Conservation (phyloP, 1,139 yeast species). For the Yamadazyma sp. region DNA sequence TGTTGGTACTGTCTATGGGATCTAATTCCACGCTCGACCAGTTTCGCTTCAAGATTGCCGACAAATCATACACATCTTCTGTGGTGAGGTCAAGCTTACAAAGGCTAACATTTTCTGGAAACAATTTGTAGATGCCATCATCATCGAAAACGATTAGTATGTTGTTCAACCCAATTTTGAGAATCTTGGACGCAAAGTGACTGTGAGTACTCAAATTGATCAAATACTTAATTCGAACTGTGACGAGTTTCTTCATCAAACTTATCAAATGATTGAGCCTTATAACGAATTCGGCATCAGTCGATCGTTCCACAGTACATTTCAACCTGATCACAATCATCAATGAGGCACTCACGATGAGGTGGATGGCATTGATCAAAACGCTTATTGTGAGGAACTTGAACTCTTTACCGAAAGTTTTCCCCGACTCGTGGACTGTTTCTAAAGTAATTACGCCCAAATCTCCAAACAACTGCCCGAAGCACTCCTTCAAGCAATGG, state of each 20-base stretch:
- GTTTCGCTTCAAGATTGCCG: constrained; percentile 3
- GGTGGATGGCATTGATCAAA: constrained; percentile 6
- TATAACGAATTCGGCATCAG: neutral
- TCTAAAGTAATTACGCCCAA: constrained; percentile 9
- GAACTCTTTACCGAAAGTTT: constrained; percentile 8
- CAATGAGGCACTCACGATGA: constrained; percentile 4
- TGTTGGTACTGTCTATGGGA: constrained; percentile 5
- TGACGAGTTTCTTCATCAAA: constrained; percentile 6
- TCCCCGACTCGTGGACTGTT: constrained; percentile 2
- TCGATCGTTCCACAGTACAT: neutral
- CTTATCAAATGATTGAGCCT: constrained; percentile 4
- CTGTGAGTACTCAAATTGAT: constrained; percentile 6
- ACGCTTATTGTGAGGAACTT: constrained; percentile 9
- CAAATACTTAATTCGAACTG: constrained; percentile 10
- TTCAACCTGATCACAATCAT: constrained; percentile 9
- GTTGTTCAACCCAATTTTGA: constrained; percentile 9
- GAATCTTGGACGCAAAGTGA: constrained; percentile 11
- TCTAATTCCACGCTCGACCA: constrained; percentile 9
- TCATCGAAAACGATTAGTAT: constrained; percentile 8
- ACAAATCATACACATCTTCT: constrained; percentile 5
- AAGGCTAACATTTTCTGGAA: constrained; percentile 6
- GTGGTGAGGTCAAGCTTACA: constrained; percentile 5
- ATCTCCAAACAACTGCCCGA: constrained; percentile 5
- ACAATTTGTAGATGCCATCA: constrained; percentile 14
- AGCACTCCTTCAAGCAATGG: constrained; percentile 6